phyloP scores from a whole-genome alignment of 176 grass and related monocot genomes.

The Oryza glumipatula region DNA sequence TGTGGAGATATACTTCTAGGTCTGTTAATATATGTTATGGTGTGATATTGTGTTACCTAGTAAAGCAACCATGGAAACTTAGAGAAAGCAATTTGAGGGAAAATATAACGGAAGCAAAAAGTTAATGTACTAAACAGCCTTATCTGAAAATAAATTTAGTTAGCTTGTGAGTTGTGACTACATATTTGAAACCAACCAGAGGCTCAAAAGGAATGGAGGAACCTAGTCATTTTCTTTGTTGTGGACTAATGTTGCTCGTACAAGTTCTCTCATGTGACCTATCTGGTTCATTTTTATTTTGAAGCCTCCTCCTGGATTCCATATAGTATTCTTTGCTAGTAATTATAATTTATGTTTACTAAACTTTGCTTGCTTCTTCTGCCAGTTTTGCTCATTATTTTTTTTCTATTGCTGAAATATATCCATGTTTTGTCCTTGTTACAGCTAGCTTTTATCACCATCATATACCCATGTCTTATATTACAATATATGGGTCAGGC shows the following conservation, averaged over 20 bases:
- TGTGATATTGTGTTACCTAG: slow-evolving; percentile 22
- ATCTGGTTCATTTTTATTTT: neutral
- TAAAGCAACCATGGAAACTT: slow-evolving; percentile 31
- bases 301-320: slow-evolving; percentile 22
- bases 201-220: neutral
- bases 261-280: slow-evolving; percentile 23
- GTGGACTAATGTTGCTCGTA: slow-evolving; percentile 13
- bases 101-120: slow-evolving; percentile 28
- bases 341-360: slow-evolving; percentile 16
- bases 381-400: slow-evolving; percentile 12
- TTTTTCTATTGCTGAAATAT: slow-evolving; percentile 18
- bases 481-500: slow-evolving; percentile 99
- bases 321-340: slow-evolving; percentile 21
- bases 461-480: slow-evolving; percentile 90
- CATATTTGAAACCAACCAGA: slow-evolving; percentile 11
- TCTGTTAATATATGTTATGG: slow-evolving; percentile 19
- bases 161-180: neutral
- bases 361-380: slow-evolving; percentile 16
- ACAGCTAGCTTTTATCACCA: slow-evolving; percentile 78
- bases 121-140: neutral
- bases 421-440: slow-evolving; percentile 39
- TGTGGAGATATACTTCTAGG: slow-evolving; percentile 13
- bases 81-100: neutral
- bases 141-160: slow-evolving; percentile 12
- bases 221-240: slow-evolving; percentile 28